These are phyloP conservation scores for Neodidymelliopsis sp. DNA, from an alignment of 2,329 filamentous ascomycete species.

Conservation along the genomic window DNA sequence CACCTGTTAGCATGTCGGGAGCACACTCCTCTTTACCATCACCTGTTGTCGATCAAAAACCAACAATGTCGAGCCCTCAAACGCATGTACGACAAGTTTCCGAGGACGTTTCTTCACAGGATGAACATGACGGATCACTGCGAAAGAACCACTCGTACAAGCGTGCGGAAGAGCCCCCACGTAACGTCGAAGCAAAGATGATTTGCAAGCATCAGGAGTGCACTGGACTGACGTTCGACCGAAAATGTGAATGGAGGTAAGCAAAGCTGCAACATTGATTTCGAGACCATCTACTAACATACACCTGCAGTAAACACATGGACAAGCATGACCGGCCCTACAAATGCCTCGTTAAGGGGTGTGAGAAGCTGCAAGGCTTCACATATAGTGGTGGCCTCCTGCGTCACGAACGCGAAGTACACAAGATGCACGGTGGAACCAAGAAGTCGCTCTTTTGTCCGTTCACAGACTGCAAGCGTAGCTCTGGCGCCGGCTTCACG, in stretches of 20 bases:
- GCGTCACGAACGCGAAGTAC: constrained; percentile 91
- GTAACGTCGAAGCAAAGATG: constrained; percentile 76
- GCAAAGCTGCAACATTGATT: constrained; percentile 46
- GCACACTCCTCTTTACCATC: constrained; percentile 40
- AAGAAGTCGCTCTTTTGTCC: constrained; percentile 89
- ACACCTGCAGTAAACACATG: constrained; percentile 82
- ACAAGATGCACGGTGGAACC: constrained; percentile 86
- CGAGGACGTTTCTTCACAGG: constrained; percentile 39
- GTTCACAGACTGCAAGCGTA: constrained; percentile 85
- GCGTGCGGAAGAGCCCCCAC: constrained; percentile 60
- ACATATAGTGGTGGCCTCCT: constrained; percentile 92
- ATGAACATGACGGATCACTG: constrained; percentile 38
- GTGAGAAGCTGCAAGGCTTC: constrained; percentile 91
- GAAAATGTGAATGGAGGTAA: constrained; percentile 95
- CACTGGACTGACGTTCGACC: constrained; percentile 72
- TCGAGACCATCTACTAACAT: background rate
- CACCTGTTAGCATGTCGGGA: constrained; percentile 44
- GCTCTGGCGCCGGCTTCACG: constrained; percentile 87
- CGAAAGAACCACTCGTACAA: constrained; percentile 51
- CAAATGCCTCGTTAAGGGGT: constrained; percentile 80
- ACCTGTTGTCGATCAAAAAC: constrained; percentile 34
- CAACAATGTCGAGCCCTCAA: constrained; percentile 32
- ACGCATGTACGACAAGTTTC: constrained; percentile 32
- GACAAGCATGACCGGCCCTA: constrained; percentile 97
- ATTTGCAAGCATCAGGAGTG: constrained; percentile 75